phyloP scores from a whole-genome alignment of 306 rosid species.

The Rosa multiflora region DNA sequence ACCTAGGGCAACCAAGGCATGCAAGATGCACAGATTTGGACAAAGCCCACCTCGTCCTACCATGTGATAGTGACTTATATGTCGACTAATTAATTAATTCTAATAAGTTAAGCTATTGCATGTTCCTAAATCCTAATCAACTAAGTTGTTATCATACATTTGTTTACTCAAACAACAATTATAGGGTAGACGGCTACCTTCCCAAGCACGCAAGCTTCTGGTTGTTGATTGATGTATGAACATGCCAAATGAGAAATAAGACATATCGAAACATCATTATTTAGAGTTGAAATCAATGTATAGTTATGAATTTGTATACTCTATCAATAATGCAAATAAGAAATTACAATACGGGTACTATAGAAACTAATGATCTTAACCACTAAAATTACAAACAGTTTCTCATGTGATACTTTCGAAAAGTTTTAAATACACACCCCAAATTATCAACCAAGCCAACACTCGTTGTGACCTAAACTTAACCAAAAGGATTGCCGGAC shows the following conservation, averaged over 20 bases:
- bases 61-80: too few species aligned
- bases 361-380: not conserved
- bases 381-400: not conserved
- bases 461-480: too few species aligned
- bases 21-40: too few species aligned
- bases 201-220: not conserved
- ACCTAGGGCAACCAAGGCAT: too few species aligned
- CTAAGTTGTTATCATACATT: not conserved
- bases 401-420: too few species aligned
- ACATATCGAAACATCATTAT: not conserved
- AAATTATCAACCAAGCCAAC: too few species aligned
- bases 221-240: not conserved
- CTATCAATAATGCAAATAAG: too few species aligned
- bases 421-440: too few species aligned
- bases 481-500: too few species aligned
- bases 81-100: not conserved
- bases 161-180: not conserved
- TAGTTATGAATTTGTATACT: too few species aligned
- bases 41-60: too few species aligned
- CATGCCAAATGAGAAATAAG: not conserved
- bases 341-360: too few species aligned
- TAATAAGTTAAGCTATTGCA: not conserved
- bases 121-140: not conserved
- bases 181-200: not conserved
- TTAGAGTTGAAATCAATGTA: not conserved